Percentiles rank a stretch among this genome's conserved stretches.
Evolutionary conservation across 805 yeast genomes (phyloP).

Genomic region (Cyberlindnera japonica): DNA sequence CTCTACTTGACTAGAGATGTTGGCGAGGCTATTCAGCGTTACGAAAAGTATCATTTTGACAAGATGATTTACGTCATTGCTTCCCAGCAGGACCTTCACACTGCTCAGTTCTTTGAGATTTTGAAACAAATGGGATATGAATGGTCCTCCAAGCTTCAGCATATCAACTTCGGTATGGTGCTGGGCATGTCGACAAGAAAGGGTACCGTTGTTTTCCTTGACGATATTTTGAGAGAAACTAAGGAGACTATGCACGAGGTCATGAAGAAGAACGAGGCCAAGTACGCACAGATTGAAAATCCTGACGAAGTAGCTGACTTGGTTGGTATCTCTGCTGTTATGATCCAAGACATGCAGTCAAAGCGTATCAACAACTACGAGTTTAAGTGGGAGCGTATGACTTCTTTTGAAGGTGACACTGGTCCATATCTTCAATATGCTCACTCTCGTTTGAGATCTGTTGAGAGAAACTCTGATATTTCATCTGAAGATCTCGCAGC

Average conservation of each 20-base stretch:
- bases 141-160: constrained; percentile 80
- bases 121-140: constrained; percentile 84
- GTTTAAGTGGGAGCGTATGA: constrained; percentile 98
- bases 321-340: constrained; percentile 94
- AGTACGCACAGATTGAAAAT: constrained; percentile 87
- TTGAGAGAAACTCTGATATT: constrained; percentile 77
- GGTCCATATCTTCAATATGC: constrained; percentile 99
- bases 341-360: constrained; percentile 98
- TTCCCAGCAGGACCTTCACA: constrained; percentile 91
- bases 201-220: constrained; percentile 98
- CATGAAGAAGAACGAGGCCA: constrained; percentile 86
- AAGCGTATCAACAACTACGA: constrained; percentile 95
- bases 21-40: constrained; percentile 92
- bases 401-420: constrained; percentile 97
- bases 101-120: constrained; percentile 91
- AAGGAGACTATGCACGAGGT: constrained; percentile 94
- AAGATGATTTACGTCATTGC: constrained; percentile 97
- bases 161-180: constrained; percentile 96
- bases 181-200: constrained; percentile 97
- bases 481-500: constrained; percentile 38
- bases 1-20: constrained; percentile 93
- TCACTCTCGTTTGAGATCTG: constrained; percentile 93
- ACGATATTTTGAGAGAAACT: constrained; percentile 88
- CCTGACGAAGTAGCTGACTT: constrained; percentile 95
- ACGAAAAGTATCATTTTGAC: constrained; percentile 79